Evolutionary conservation across 768 basidiomycete species (phyloP).

Genomic region (Collybiopsis luxurians): DNA sequence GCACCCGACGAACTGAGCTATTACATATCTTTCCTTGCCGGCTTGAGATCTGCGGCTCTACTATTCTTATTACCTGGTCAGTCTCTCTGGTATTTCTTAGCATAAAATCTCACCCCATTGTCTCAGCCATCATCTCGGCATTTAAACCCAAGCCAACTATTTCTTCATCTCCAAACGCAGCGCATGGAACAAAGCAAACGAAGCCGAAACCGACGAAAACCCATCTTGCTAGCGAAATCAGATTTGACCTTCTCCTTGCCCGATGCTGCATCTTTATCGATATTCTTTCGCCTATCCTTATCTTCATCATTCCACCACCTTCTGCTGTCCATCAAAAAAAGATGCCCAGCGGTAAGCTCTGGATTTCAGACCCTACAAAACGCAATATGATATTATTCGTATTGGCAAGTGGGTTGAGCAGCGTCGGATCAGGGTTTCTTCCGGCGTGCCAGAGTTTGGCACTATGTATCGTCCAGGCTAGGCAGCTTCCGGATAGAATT

Average conservation of each 20-base stretch:
- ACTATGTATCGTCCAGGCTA: conserved; percentile 54
- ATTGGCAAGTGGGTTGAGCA: conserved; percentile 53
- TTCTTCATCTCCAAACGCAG: background rate
- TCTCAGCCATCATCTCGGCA: conserved; percentile 52
- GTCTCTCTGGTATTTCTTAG: conserved; percentile 16
- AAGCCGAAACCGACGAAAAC: conserved; percentile 49
- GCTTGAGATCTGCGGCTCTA: conserved; percentile 56
- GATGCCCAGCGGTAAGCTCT: background rate
- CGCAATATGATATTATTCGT: conserved; percentile 57
- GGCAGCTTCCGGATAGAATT: conserved; percentile 29
- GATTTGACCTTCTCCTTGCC: conserved; percentile 66
- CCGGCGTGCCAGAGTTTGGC: conserved; percentile 77
- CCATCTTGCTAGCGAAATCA: conserved; percentile 60
- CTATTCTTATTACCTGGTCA: conserved; percentile 44
- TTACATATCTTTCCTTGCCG: conserved; percentile 71
- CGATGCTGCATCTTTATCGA: conserved; percentile 65
- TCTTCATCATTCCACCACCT: conserved; percentile 52
- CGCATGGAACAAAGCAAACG: conserved; percentile 16
- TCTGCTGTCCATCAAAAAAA: conserved; percentile 21
- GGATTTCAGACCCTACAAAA: background rate
- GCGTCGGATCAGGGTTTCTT: conserved; percentile 64
- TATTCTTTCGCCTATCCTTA: conserved; percentile 57
- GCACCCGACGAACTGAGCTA: conserved; percentile 70
- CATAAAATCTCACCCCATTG: background rate
- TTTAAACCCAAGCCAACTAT: conserved; percentile 47